These are phyloP conservation scores for Teratosphaeria destructans DNA, from an alignment of 2,329 filamentous ascomycete species.

Conservation along the genomic window DNA sequence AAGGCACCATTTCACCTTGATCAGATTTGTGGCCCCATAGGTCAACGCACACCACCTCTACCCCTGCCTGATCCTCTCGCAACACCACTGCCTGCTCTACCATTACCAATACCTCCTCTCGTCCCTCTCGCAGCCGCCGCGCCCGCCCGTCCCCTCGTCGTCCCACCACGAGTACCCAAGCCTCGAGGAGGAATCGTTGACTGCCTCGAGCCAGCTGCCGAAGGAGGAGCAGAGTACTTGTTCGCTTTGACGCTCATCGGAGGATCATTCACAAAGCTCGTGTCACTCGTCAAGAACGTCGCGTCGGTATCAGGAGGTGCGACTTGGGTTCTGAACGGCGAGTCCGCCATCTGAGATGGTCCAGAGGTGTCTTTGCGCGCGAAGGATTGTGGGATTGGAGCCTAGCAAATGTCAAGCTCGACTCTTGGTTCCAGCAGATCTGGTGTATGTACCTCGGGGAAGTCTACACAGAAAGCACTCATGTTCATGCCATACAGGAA, in stretches of 20 bases:
- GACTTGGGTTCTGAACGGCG: slow-evolving; percentile 11
- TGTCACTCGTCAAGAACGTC: slow-evolving; percentile 89
- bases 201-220: slow-evolving; percentile 4
- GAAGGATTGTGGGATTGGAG: slow-evolving; percentile 76
- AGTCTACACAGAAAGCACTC: slow-evolving; percentile 98
- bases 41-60: neutral
- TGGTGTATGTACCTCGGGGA: slow-evolving; percentile 60
- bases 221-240: slow-evolving; percentile 15
- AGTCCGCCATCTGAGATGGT: slow-evolving; percentile 9
- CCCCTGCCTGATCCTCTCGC: slow-evolving; percentile 4
- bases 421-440: neutral
- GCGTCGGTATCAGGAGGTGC: slow-evolving; percentile 50
- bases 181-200: slow-evolving; percentile 2
- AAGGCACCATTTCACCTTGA: neutral
- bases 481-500: slow-evolving; percentile 96
- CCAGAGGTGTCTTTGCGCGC: slow-evolving; percentile 38
- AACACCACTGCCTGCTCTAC: slow-evolving; percentile 1
- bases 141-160: neutral
- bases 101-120: slow-evolving; percentile 1
- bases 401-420: slow-evolving; percentile 38
- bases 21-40: neutral
- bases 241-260: slow-evolving; percentile 42
- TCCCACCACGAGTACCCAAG: neutral
- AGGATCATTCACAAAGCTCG: slow-evolving; percentile 77
- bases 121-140: slow-evolving; percentile 1